Base-by-base conservation (phyloP, 495 filamentous ascomycete species). In the Parathielavia hyrcaniae region DNA sequence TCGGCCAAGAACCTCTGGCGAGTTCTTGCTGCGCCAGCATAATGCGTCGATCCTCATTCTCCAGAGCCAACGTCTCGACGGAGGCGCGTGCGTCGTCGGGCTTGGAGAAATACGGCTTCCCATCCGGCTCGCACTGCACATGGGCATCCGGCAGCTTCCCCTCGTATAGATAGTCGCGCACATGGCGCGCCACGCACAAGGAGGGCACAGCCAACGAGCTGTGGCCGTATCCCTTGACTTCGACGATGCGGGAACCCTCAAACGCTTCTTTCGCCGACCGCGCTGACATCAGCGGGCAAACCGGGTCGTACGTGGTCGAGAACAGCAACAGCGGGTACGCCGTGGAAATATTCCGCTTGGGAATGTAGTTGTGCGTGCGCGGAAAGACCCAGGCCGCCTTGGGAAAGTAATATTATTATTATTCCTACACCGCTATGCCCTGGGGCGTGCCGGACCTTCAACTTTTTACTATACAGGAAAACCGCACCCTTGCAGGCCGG, bases 211-310 rank as follows among this genome's bases (percentile, higher is more conserved):
- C 67, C n/a, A 73, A 34, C 13, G 72, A 72, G 55, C 71, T 76
- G 50, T 78, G 75, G 0, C 75, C 76, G 46, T 77, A 79, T 0
- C 69, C 75, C 13, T 70, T 59, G 14, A 77, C 62, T 56, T 77
- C 73, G 20, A 79, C 66, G 16, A 79, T 55, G 36, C 61, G 59
- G 13, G 73, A 73, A 1, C 61, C 75, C 17, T 65, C 64, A 48
- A 75, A 79, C 6, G 69, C 70, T 12, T 67, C 63, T 23, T 68
- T 66, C 0, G 75, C 75, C 17, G 67, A 66, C 4, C 63, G 58
- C 1, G 75, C 75, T 8, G 74, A 72, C 0, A 72, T 44, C n/a
- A 77, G 59, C 12, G 75, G 74, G 34, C 70, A 74, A 0, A 79
- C 67, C 5, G 75, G 73, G 58, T 77, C 77, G 40, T 72, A 74